Evolutionary conservation across 1,284 basidiomycete species (phyloP), one percentile per base, ranked within the genome.

Genomic region (Limonomyces culmigenus): DNA sequence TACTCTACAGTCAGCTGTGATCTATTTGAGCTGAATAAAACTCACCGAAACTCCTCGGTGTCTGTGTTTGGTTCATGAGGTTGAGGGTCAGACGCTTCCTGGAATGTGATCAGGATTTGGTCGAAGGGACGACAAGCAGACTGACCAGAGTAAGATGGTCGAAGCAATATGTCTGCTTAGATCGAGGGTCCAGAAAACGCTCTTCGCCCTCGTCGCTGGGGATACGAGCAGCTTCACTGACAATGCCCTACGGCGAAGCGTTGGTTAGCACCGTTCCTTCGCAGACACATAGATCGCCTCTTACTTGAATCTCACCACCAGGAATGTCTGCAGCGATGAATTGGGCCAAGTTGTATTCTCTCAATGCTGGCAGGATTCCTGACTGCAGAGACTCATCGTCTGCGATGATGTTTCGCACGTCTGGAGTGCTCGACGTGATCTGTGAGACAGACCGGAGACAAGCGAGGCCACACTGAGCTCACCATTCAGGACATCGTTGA

Each of bases 401-500:
- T 30, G 69, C 70, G 47, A 95, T 76, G 51, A 96, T 85, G 48
- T 71, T 74, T 44, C 87, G 79, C 34, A 95, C 72, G 61, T 92
- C 91, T 88, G 53, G 35, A 36, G 42, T 20, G 4, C 17, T 15
- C 25, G 15, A 36, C 18, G 33, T 37, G 23, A 29, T 34, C 19
- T 39, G 34, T 40, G 29, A 41, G 35, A 38, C 20, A 33, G 35
- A 33, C 29, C 15, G 27, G 19, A 17, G 36, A 25, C 29, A 35
- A 44, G 32, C 41, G 36, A 30, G n/a, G 35, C 18, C 19, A 10
- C 34, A 38, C 25, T 30, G 37, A 45, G 15, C 58, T 47, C 43
- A 84, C 84, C 87, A 50, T 86, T 88, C 40, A 93, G 67, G 18
- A 93, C 87, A 59, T 93, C 89, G 53, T 92, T 93, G 47, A 93